phyloP scores from a whole-genome alignment of 179 eudicot species.

The Beta macrorhiza region DNA sequence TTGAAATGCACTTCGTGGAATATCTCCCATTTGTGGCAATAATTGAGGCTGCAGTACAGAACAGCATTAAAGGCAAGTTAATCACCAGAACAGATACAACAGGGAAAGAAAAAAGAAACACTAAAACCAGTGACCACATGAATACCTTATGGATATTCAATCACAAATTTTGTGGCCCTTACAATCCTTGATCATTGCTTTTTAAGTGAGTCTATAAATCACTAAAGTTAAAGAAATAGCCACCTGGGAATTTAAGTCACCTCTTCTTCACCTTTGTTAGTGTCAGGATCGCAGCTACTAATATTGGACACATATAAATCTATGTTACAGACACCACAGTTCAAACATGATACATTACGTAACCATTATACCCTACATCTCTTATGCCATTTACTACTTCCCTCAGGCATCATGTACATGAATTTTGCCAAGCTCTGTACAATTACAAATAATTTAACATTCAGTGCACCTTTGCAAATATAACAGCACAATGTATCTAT shows the following conservation, averaged over 20 bases:
- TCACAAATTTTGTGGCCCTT: not conserved
- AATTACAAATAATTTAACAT: not conserved
- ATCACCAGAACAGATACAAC: not conserved
- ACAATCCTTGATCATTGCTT: not conserved
- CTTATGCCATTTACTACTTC: not conserved
- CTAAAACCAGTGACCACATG: not conserved
- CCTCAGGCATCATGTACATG: not conserved
- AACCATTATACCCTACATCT: not conserved
- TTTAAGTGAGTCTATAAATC: not conserved
- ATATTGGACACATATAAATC: not conserved
- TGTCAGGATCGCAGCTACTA: no score
- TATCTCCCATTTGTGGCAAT: conserved; percentile 73
- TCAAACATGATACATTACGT: not conserved
- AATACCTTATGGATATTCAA: not conserved
- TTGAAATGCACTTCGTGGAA: conserved; percentile 81
- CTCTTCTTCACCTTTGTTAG: no score
- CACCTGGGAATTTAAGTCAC: not conserved
- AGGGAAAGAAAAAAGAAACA: not conserved
- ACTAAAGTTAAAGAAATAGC: not conserved
- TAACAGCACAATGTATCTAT: not conserved
- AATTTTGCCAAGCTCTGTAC: not conserved
- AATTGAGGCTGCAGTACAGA: conserved; percentile 65
- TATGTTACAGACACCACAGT: not conserved
- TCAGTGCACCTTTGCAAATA: not conserved
- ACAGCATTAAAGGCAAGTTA: not conserved